Conservation (phyloP, 306 rosid species). For the Trifolium repens region DNA sequence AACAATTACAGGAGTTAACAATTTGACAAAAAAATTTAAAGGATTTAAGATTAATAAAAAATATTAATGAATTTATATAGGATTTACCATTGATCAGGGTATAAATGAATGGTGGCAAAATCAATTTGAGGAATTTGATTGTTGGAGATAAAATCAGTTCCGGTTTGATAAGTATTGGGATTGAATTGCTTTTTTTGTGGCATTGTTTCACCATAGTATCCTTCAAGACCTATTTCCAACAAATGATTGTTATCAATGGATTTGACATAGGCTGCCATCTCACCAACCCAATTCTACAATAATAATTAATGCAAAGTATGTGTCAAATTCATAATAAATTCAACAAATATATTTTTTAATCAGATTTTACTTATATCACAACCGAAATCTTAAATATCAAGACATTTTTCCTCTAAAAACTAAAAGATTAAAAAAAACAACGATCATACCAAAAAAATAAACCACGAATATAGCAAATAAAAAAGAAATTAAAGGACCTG, state of each 20-base stretch:
- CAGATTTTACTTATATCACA: too few relatives aligned
- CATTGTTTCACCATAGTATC: conserved; percentile 48
- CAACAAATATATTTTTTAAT: too few relatives aligned
- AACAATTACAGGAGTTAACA: neutral
- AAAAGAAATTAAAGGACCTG: conserved; percentile 39
- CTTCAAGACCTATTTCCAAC: conserved; percentile 54
- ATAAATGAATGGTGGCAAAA: conserved; percentile 52
- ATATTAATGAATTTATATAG: neutral
- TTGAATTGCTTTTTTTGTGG: neutral
- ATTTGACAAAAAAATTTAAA: neutral
- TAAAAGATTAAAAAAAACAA: too few relatives aligned
- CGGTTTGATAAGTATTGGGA: conserved; percentile 4
- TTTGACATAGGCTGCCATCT: conserved; percentile 49
- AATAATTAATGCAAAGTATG: neutral
- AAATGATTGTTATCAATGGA: conserved; percentile 51
- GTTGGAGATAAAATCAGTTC: conserved; percentile 60
- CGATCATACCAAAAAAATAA: too few relatives aligned
- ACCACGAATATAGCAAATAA: too few relatives aligned
- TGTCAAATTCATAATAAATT: neutral
- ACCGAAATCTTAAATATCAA: too few relatives aligned
- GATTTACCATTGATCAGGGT: conserved; percentile 52
- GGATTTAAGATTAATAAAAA: neutral
- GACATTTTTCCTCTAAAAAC: too few relatives aligned
- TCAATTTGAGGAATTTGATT: conserved; percentile 48
- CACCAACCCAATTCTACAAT: conserved; percentile 55